A percentile compares a stretch with the other conserved stretches of the same genome.
These are phyloP conservation scores for Paramecium caudatum DNA, from an alignment of 73 alveolate genomes.

Conservation along the genomic window DNA sequence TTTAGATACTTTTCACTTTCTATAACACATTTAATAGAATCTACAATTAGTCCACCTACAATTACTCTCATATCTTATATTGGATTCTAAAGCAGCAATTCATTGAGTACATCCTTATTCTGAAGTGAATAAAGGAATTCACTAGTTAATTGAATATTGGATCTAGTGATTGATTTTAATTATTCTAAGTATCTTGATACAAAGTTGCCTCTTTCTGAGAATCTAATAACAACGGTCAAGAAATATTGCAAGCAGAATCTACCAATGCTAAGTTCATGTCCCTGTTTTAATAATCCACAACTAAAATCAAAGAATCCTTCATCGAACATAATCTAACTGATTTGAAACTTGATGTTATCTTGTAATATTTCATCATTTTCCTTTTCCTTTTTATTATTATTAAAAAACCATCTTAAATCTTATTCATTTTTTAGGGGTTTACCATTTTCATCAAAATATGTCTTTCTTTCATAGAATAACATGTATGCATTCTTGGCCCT, in stretches of 20 bases:
- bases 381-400: not conserved
- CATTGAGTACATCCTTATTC: constrained; percentile 30
- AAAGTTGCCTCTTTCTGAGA: constrained; percentile 24
- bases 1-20: constrained; percentile 1
- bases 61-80: constrained; percentile 16
- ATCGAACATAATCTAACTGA: constrained; percentile 65
- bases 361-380: constrained; percentile 60
- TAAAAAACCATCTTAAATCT: constrained; percentile 62
- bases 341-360: constrained; percentile 67
- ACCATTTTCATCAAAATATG: constrained; percentile 74
- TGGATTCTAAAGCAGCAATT: constrained; percentile 53
- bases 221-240: constrained; percentile 1
- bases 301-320: constrained; percentile 67
- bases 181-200: constrained; percentile 32
- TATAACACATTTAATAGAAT: not conserved
- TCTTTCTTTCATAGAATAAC: constrained; percentile 93
- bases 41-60: not conserved
- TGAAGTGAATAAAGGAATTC: constrained; percentile 11
- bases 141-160: not conserved
- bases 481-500: constrained; percentile 95
- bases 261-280: not conserved
- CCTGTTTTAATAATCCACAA: constrained; percentile 30
- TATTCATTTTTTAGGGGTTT: constrained; percentile 61
- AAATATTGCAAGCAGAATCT: constrained; percentile 48
- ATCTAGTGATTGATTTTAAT: not conserved